Evolutionary conservation across 108 stramenopile genomes (phyloP).

Genomic region (Licmophora abbreviata): DNA sequence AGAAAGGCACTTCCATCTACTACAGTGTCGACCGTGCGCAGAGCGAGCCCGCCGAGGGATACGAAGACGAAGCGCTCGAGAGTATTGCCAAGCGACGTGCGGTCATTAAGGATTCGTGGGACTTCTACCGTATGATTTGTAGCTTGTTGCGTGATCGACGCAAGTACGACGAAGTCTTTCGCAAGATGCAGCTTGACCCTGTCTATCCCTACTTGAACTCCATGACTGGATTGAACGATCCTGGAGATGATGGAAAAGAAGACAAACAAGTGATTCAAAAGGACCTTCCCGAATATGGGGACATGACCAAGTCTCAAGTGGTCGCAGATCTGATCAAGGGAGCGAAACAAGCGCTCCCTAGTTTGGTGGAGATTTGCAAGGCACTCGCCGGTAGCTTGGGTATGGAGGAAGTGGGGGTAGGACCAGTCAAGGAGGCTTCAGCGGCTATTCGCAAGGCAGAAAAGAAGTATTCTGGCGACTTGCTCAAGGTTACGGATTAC

Average conservation of each 20-base stretch:
- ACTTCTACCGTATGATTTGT: slow-evolving; percentile 84
- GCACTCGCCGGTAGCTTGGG: slow-evolving; percentile 74
- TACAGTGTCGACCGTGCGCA: slow-evolving; percentile 50
- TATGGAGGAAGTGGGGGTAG: slow-evolving; percentile 78
- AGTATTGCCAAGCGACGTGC: slow-evolving; percentile 82
- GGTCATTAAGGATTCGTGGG: slow-evolving; percentile 84
- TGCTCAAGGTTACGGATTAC: slow-evolving; percentile 77
- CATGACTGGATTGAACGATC: slow-evolving; percentile 79
- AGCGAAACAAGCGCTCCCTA: slow-evolving; percentile 60
- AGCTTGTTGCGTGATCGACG: slow-evolving; percentile 60
- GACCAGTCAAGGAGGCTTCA: slow-evolving; percentile 66
- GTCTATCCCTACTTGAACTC: slow-evolving; percentile 75
- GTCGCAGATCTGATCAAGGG: slow-evolving; percentile 45
- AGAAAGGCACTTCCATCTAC: slow-evolving; percentile 56
- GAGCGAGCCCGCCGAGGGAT: slow-evolving; percentile 45
- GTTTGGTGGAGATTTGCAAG: slow-evolving; percentile 80
- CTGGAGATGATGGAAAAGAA: slow-evolving; percentile 58
- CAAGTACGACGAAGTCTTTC: slow-evolving; percentile 80
- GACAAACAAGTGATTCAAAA: slow-evolving; percentile 65
- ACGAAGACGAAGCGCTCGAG: slow-evolving; percentile 74
- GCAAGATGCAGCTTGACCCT: slow-evolving; percentile 68
- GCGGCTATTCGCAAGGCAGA: slow-evolving; percentile 80
- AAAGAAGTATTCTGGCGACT: slow-evolving; percentile 76
- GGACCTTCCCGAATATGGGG: slow-evolving; percentile 39
- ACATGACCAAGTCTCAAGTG: slow-evolving; percentile 50